Percentiles rank a stretch among this genome's conserved stretches.
Conservation (phyloP, 1,284 basidiomycete genomes). For the Ganoderma lingzhi region DNA sequence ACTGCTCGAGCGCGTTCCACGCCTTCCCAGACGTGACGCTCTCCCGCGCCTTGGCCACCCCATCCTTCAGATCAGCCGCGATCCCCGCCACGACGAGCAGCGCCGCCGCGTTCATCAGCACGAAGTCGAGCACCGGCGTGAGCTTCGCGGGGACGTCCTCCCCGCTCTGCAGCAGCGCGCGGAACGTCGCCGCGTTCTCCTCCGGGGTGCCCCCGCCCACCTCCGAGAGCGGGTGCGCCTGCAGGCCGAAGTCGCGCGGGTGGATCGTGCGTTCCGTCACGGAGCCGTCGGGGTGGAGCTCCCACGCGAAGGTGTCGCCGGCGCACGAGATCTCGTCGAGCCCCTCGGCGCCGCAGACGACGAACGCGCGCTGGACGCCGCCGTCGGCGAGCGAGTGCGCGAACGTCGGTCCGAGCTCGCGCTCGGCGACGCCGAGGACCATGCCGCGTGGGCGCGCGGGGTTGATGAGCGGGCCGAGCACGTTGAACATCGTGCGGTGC, state of each 20-base stretch:
- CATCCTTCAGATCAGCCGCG: conserved; percentile 75
- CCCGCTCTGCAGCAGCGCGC: conserved; percentile 62
- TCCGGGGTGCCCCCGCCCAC: conserved; percentile 79
- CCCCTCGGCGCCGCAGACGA: conserved; percentile 93
- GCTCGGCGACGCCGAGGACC: conserved; percentile 91
- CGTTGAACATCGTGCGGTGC: conserved; percentile 96
- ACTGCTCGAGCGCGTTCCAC: conserved; percentile 72
- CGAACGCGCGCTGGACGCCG: conserved; percentile 85
- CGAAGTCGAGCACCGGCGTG: conserved; percentile 79
- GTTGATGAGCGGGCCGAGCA: conserved; percentile 95
- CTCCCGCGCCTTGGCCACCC: conserved; percentile 76
- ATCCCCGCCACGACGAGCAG: conserved; percentile 83
- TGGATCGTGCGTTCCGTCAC: conserved; percentile 60
- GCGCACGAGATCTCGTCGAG: conserved; percentile 96
- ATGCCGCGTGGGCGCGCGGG: conserved; percentile 87
- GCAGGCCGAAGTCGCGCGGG: conserved; percentile 78
- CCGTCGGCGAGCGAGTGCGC: conserved; percentile 76
- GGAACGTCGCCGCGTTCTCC: conserved; percentile 80
- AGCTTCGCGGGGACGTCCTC: conserved; percentile 58
- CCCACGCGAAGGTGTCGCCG: conserved; percentile 86
- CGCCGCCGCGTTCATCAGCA: conserved; percentile 87
- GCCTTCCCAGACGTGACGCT: conserved; percentile 80
- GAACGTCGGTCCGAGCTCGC: conserved; percentile 86
- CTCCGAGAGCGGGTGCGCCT: conserved; percentile 68
- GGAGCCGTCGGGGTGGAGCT: conserved; percentile 57